Evolutionary conservation across 2,329 filamentous ascomycete genomes (phyloP).

Genomic region (Aspergillus vadensis): DNA sequence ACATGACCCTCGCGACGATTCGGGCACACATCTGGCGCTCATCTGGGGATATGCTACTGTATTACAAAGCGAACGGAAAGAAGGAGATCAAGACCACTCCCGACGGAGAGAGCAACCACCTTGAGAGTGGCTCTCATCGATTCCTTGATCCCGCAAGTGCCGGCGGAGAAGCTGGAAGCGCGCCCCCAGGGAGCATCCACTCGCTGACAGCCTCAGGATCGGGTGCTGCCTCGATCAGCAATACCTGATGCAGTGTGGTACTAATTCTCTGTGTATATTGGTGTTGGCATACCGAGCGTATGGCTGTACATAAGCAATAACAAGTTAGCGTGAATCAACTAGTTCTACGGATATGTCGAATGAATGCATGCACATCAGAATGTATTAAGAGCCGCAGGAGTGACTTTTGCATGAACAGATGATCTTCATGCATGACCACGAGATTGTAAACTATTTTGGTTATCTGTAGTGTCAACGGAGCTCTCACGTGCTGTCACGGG

Average conservation of each 20-base stretch:
- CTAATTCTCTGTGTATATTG: conserved; percentile 10
- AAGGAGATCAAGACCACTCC: conserved; percentile 51
- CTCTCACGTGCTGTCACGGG: too few species aligned
- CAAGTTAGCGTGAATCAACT: too few species aligned
- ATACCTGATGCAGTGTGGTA: conserved; percentile 13
- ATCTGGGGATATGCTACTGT: conserved; percentile 85
- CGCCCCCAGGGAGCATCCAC: conserved; percentile 33
- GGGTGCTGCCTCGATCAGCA: conserved; percentile 23
- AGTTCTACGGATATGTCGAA: too few species aligned
- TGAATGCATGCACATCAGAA: too few species aligned
- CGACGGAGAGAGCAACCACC: conserved; percentile 21
- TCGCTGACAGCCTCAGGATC: conserved; percentile 35
- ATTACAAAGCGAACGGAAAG: conserved; percentile 90
- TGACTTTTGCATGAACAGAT: too few species aligned
- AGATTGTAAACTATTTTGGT: too few species aligned
- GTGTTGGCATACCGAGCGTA: not conserved
- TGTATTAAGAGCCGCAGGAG: too few species aligned
- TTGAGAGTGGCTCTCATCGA: conserved; percentile 12
- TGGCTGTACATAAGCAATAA: not conserved
- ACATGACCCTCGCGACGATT: conserved; percentile 92
- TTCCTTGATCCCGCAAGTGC: conserved; percentile 13
- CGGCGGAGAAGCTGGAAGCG: conserved; percentile 26
- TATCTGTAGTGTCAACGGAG: too few species aligned
- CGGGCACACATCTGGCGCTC: conserved; percentile 92
- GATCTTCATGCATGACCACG: too few species aligned